A percentile compares a stretch with the other conserved stretches of the same genome.
These are phyloP conservation scores for Exophiala spinifera DNA, from an alignment of 2,329 filamentous ascomycete genomes.

Conservation along the genomic window DNA sequence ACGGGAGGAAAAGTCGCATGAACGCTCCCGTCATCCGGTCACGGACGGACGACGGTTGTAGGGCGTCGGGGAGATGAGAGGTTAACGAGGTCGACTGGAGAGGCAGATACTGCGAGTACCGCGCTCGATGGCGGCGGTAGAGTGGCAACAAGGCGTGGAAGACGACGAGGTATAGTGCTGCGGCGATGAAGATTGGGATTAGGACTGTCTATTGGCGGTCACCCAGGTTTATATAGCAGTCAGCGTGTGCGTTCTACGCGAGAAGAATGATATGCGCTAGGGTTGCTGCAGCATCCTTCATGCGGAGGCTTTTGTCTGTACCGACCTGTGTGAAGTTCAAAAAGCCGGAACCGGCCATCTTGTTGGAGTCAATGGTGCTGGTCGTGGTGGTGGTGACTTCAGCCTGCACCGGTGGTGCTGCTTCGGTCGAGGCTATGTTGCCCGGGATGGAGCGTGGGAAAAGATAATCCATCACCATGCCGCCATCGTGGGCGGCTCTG, in stretches of 20 bases:
- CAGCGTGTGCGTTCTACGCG: too few species aligned
- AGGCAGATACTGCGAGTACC: slow-evolving; percentile 68
- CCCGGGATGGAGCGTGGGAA: slow-evolving; percentile 14
- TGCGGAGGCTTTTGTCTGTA: too few species aligned
- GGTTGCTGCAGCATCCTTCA: too few species aligned
- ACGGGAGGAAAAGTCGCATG: slow-evolving; percentile 45
- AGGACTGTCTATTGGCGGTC: slow-evolving; percentile 71
- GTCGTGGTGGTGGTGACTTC: slow-evolving; percentile 1
- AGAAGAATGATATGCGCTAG: too few species aligned
- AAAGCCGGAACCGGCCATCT: slow-evolving; percentile 20
- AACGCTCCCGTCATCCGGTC: slow-evolving; percentile 42
- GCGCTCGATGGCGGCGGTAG: slow-evolving; percentile 66
- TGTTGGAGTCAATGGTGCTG: background rate
- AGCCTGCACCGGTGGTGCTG: slow-evolving; percentile 10
- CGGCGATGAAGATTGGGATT: slow-evolving; percentile 67
- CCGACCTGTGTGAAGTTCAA: slow-evolving; percentile 16
- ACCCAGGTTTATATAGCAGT: too few species aligned
- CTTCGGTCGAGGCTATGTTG: slow-evolving; percentile 8
- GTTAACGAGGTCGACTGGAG: slow-evolving; percentile 56
- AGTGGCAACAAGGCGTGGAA: slow-evolving; percentile 65
- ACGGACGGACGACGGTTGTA: slow-evolving; percentile 34
- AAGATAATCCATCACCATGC: slow-evolving; percentile 9
- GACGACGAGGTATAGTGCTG: slow-evolving; percentile 64
- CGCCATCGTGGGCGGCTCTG: slow-evolving; percentile 23
- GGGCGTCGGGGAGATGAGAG: slow-evolving; percentile 23